Evolutionary conservation across 2,329 filamentous ascomycete species (phyloP).

Genomic region (Xenoacremonium recifei): DNA sequence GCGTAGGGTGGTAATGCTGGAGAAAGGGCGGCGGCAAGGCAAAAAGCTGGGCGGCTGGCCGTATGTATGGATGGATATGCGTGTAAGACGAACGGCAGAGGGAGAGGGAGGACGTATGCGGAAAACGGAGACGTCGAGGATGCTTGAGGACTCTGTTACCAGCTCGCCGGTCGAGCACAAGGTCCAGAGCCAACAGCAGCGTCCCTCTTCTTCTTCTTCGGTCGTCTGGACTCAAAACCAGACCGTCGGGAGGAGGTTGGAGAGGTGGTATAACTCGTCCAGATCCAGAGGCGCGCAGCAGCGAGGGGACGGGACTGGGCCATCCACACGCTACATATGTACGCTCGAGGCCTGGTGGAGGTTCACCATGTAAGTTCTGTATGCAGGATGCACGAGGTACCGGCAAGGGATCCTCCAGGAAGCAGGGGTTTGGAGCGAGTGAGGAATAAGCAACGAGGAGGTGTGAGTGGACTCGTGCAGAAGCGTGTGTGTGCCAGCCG

Average conservation of each 20-base stretch:
- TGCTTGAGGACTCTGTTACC: too few species aligned
- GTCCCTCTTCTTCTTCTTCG: too few species aligned
- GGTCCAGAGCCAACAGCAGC: too few species aligned
- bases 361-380: conserved; percentile 21
- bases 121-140: too few species aligned
- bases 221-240: not conserved
- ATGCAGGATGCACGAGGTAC: conserved; percentile 26
- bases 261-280: conserved; percentile 15
- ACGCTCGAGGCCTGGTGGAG: conserved; percentile 21
- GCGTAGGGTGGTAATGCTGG: conserved; percentile 19
- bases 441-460: not conserved
- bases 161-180: too few species aligned
- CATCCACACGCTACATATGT: conserved; percentile 26
- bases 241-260: conserved; percentile 10
- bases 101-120: too few species aligned
- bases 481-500: not conserved
- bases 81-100: too few species aligned
- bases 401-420: conserved; percentile 19
- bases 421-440: conserved; percentile 8
- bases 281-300: conserved; percentile 12
- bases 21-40: not conserved
- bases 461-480: not conserved
- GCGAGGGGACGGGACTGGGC: too few species aligned
- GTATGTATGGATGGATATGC: not conserved
- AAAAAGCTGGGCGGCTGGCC: not conserved